Base-by-base conservation (phyloP, 345 rosid species). In the Durio zibethinus region DNA sequence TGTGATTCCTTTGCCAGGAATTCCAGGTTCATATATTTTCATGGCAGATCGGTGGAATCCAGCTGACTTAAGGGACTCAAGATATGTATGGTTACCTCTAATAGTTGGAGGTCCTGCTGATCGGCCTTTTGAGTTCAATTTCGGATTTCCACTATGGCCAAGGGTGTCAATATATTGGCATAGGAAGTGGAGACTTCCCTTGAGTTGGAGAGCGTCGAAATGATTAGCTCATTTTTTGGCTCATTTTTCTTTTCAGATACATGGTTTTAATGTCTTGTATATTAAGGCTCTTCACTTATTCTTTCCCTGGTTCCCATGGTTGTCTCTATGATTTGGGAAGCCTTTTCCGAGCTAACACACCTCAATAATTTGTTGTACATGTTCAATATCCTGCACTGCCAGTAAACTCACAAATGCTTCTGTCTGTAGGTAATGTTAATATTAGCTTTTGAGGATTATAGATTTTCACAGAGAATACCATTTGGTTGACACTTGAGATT, bases 41-140 rank as follows among this genome's bases (percentile, higher is more conserved):
- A 90, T 93, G 94, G 97, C 97, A 4, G 99, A 96, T 82, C 86
- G 99, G 69, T 96, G 98, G 98, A 96, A 96, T 79, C 98, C 92
- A 0, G 94, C 92, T 20, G 93, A 93, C 68, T 77, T 96, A 82
- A 84, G 92, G 88, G 94, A 96, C 75, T 93, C 99, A 0, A 87
- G 97, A 83, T 92, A 93, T 9, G 81, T 96, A 23, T 96, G 99
- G 97, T 81, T 93, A 73, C 97, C 97, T 11, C 73, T 96, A 82
- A 85, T 92, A 66, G 91, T 93, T 20, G 90, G 94, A 0, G 97
- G 97, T 45, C 88, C 89, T 0, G 97, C 93, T 10, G 98, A 96
- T 82, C 88, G 81, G 79, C 94, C 97, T 7, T 84, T 95, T 1
- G 93, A 93, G 21, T 88, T 77, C 75, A 85, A 61, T 79, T 96